A percentile compares a stretch with the other conserved stretches of the same genome.
Conservation (phyloP, 192 early-diverging fungal genomes). For the Coemansia sp. region DNA sequence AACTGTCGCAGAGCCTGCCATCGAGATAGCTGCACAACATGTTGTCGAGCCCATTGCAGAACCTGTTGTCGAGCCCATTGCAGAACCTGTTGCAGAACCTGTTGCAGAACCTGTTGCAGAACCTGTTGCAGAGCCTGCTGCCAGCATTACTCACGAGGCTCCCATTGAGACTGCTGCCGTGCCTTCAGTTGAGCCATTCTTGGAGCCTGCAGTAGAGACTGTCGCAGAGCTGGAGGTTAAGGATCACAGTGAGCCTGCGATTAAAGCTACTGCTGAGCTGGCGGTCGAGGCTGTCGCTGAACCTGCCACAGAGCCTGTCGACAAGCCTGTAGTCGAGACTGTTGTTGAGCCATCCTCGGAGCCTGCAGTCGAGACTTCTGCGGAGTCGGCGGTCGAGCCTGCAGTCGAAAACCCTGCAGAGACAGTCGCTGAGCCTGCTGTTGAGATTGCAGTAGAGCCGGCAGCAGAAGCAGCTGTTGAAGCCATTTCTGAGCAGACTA, state of each 20-base stretch:
- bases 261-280: background rate
- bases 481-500: background rate
- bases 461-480: background rate
- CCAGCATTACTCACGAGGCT: background rate
- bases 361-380: background rate
- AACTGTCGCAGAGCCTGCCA: background rate
- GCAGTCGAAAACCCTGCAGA: background rate
- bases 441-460: background rate
- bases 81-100: slow-evolving; percentile 7
- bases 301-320: background rate
- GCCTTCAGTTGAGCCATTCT: background rate
- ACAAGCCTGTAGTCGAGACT: background rate
- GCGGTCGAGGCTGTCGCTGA: background rate
- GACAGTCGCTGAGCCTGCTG: background rate
- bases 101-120: slow-evolving; percentile 1
- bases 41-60: background rate
- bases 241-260: background rate
- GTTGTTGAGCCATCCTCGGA: background rate
- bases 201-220: background rate
- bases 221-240: background rate
- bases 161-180: slow-evolving; percentile 3
- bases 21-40: background rate
- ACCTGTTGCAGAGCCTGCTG: background rate
- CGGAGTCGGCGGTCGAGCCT: background rate
- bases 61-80: slow-evolving; percentile 3